Conservation (phyloP, 148 eudicot species). For the Fagopyrum esculentum region DNA sequence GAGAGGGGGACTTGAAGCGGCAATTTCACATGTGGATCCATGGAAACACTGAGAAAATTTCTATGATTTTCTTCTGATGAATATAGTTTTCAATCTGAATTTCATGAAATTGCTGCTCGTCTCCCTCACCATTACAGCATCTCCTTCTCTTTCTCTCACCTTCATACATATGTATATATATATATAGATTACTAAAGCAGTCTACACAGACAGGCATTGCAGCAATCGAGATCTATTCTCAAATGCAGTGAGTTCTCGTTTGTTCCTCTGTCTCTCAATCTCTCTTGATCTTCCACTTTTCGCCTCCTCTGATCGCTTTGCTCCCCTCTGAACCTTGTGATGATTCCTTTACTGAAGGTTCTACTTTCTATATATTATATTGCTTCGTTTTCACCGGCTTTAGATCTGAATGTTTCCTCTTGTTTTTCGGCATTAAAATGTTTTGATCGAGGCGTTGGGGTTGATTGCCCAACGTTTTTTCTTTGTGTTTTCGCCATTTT, state of each 20-base stretch:
- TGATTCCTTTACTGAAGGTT: constrained; percentile 4
- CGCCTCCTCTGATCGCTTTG: constrained; percentile 14
- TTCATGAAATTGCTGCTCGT: constrained; percentile 7
- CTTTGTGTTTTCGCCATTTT: too few species aligned
- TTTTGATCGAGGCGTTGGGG: too few species aligned
- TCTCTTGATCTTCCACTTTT: not conserved
- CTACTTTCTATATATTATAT: not conserved
- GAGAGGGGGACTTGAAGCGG: constrained; percentile 12
- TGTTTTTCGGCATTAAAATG: not conserved
- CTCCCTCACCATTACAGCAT: not conserved
- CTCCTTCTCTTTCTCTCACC: not conserved
- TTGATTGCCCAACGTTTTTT: too few species aligned
- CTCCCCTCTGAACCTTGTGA: constrained; percentile 14
- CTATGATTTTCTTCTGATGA: constrained; percentile 9
- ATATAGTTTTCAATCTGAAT: constrained; percentile 12
- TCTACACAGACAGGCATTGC: not conserved
- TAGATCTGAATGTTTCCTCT: not conserved
- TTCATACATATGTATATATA: not conserved
- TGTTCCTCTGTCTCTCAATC: not conserved
- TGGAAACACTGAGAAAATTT: not conserved
- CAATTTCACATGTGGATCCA: constrained; percentile 14
- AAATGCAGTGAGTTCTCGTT: not conserved
- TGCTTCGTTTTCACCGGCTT: not conserved
- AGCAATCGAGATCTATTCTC: not conserved
- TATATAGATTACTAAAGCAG: not conserved